phyloP scores from a whole-genome alignment of 345 rosid species.

The Mallotus nudiflorus region DNA sequence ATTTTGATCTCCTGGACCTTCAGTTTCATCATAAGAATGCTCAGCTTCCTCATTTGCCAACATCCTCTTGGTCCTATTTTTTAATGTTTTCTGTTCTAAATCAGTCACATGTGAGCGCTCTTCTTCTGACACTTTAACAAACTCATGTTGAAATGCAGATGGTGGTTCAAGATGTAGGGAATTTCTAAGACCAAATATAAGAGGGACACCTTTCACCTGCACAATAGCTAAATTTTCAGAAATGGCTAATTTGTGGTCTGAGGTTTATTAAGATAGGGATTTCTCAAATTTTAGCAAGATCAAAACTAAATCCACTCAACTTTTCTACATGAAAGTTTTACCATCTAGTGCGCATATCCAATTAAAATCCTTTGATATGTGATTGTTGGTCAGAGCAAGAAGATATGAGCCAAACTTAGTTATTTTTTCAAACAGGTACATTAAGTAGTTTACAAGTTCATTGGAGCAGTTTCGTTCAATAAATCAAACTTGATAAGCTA shows the following conservation, averaged over 20 bases:
- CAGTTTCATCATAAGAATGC: constrained; percentile 35
- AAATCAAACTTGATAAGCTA: too few species aligned
- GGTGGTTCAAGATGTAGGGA: constrained; percentile 77
- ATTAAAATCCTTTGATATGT: neutral
- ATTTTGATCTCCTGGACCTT: constrained; percentile 29
- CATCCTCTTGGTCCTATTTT: constrained; percentile 37
- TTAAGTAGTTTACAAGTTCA: neutral
- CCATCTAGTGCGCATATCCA: neutral
- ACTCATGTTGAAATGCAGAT: constrained; percentile 65
- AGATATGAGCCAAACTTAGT: neutral
- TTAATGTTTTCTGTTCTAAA: constrained; percentile 45
- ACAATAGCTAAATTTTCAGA: constrained; percentile 10
- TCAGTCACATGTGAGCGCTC: constrained; percentile 53
- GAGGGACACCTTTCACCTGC: constrained; percentile 84
- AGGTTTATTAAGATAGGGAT: neutral
- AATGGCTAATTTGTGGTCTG: neutral
- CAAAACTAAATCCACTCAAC: neutral
- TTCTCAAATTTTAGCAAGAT: neutral
- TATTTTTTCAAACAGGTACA: neutral
- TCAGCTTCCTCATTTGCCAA: constrained; percentile 31
- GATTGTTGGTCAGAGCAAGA: neutral
- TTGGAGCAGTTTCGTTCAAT: neutral
- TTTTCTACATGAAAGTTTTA: neutral
- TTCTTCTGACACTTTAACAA: constrained; percentile 59
- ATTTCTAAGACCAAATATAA: constrained; percentile 70